Percentiles rank a stretch among this genome's conserved stretches.
Evolutionary conservation across 805 yeast genomes (phyloP).

Genomic region (Tetrapisispora nanseiensis): DNA sequence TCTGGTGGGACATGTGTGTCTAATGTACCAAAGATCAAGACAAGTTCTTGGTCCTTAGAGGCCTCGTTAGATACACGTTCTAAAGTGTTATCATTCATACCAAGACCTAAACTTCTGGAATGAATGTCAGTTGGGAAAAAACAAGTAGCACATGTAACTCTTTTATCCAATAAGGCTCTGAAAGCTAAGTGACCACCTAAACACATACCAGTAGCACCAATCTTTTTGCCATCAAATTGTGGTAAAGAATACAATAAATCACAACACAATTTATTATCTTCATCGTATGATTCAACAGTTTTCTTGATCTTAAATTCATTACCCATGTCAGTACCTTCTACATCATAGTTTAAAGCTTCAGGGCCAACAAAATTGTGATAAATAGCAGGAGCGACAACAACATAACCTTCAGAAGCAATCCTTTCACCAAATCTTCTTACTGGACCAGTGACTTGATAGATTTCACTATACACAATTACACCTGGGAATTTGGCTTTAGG

Average conservation of each 20-base stretch:
- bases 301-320: constrained; percentile 57
- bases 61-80: constrained; percentile 42
- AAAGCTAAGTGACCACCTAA: constrained; percentile 77
- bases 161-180: constrained; percentile 49
- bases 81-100: constrained; percentile 56
- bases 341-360: constrained; percentile 60
- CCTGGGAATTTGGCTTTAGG: constrained; percentile 79
- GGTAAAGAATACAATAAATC: constrained; percentile 48
- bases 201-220: constrained; percentile 84
- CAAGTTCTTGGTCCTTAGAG: constrained; percentile 44
- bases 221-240: constrained; percentile 54
- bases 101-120: constrained; percentile 53
- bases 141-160: constrained; percentile 60
- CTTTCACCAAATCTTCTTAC: constrained; percentile 67
- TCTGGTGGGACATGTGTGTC: constrained; percentile 74
- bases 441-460: constrained; percentile 77
- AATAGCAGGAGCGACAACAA: constrained; percentile 70
- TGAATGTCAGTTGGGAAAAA: constrained; percentile 80
- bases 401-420: constrained; percentile 71
- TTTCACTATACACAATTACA: constrained; percentile 68
- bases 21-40: constrained; percentile 66
- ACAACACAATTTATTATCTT: constrained; percentile 54
- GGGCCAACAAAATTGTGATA: constrained; percentile 64
- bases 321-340: constrained; percentile 66
- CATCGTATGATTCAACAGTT: constrained; percentile 64